phyloP scores from a whole-genome alignment of 768 basidiomycete genomes.

The Trametes coccinea region DNA sequence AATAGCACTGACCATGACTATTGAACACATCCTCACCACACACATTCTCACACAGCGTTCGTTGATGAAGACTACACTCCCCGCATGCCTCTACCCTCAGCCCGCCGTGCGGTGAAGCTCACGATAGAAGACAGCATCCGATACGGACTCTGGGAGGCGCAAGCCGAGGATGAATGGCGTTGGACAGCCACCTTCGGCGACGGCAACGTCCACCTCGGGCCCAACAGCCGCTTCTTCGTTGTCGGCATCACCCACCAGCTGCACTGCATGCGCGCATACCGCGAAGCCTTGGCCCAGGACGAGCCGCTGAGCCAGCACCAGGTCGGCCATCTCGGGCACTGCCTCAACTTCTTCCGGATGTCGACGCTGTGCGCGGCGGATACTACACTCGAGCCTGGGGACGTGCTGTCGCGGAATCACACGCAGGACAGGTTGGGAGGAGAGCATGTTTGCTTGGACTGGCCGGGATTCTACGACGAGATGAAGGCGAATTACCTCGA shows the following conservation, averaged over 20 bases:
- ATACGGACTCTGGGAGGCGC: constrained; percentile 28
- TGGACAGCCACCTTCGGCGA: constrained; percentile 29
- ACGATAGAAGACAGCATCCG: constrained; percentile 35
- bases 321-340: constrained; percentile 29
- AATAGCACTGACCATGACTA: no score
- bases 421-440: background rate
- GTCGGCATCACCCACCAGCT: constrained; percentile 29
- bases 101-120: constrained; percentile 22
- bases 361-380: constrained; percentile 36
- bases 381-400: constrained; percentile 32
- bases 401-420: constrained; percentile 10
- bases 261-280: constrained; percentile 28
- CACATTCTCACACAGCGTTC: background rate
- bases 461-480: constrained; percentile 21
- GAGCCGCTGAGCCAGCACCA: constrained; percentile 5
- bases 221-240: constrained; percentile 29
- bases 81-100: constrained; percentile 24
- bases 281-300: constrained; percentile 13
- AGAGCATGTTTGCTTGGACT: constrained; percentile 19
- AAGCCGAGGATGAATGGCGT: constrained; percentile 35
- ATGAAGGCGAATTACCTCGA: constrained; percentile 12
- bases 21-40: no score
- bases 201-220: constrained; percentile 31
- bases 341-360: constrained; percentile 38
- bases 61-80: constrained; percentile 23